These are phyloP conservation scores for Nothophoma quercina DNA, from an alignment of 2,329 filamentous ascomycete species.

Conservation along the genomic window DNA sequence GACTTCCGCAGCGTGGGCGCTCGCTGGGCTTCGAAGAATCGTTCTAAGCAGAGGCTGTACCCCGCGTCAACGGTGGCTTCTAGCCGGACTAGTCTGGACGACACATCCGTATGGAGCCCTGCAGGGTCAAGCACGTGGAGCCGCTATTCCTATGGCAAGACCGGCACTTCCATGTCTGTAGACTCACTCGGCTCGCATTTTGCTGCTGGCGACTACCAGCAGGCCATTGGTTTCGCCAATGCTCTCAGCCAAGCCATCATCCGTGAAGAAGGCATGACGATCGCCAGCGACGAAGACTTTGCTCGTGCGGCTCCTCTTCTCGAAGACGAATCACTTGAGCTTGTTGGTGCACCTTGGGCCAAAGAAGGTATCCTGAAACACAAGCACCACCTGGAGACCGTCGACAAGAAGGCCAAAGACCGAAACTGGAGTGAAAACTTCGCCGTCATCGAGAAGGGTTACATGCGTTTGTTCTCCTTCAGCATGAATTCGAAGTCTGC, in stretches of 20 bases:
- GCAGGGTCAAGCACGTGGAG: slow-evolving; percentile 94
- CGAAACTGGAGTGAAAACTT: slow-evolving; percentile 95
- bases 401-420: slow-evolving; percentile 92
- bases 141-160: slow-evolving; percentile 89
- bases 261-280: slow-evolving; percentile 76
- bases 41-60: slow-evolving; percentile 79
- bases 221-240: slow-evolving; percentile 97
- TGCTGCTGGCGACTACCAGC: slow-evolving; percentile 83
- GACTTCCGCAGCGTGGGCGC: slow-evolving; percentile 70
- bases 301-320: slow-evolving; percentile 71
- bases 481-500: slow-evolving; percentile 76
- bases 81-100: slow-evolving; percentile 92
- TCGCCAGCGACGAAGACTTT: slow-evolving; percentile 64
- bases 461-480: slow-evolving; percentile 94
- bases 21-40: slow-evolving; percentile 84
- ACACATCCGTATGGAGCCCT: slow-evolving; percentile 91
- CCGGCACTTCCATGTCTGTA: slow-evolving; percentile 88
- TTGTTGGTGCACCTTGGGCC: slow-evolving; percentile 95
- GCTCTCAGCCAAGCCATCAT: slow-evolving; percentile 96
- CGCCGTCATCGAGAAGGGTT: slow-evolving; percentile 93
- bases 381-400: slow-evolving; percentile 91
- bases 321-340: slow-evolving; percentile 90
- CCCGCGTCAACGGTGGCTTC: slow-evolving; percentile 84
- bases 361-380: slow-evolving; percentile 97
- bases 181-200: slow-evolving; percentile 85